Conservation (phyloP, 148 eudicot genomes). For the Agrostemma githago region DNA sequence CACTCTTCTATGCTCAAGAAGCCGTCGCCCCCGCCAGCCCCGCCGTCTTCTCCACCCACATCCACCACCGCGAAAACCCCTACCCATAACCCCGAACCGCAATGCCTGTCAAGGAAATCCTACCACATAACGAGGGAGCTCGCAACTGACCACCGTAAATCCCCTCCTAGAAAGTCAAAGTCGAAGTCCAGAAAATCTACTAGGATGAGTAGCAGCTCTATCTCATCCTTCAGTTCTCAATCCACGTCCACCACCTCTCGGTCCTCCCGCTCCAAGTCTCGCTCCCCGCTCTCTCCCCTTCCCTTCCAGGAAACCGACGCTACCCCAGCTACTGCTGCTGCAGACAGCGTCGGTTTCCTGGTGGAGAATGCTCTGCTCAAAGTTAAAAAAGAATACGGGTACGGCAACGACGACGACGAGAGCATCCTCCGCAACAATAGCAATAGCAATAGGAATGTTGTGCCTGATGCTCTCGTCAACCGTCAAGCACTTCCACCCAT, state of each 20-base stretch:
- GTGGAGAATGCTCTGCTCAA: conserved; percentile 20
- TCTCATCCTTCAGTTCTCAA: conserved; percentile 19
- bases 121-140: conserved; percentile 66
- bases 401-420: background rate
- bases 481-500: conserved; percentile 39
- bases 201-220: conserved; percentile 19
- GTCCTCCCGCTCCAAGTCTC: conserved; percentile 14
- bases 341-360: conserved; percentile 4
- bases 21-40: conserved; percentile 16
- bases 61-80: background rate
- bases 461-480: conserved; percentile 12
- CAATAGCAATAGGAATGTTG: background rate
- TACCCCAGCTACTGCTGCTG: background rate
- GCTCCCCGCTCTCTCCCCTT: conserved; percentile 18
- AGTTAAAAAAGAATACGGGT: background rate
- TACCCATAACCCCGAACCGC: background rate
- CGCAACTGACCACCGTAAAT: conserved; percentile 3
- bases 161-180: conserved; percentile 29
- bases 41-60: conserved; percentile 26
- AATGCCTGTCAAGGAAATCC: conserved; percentile 33
- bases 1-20: conserved; percentile 8
- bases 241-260: conserved; percentile 11
- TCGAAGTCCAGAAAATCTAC: conserved; percentile 36
- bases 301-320: conserved; percentile 4
- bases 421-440: background rate